Evolutionary conservation across 1,139 yeast genomes (phyloP), one percentile per base, ranked within the genome.

Genomic region (Sugiyamaella novakii): DNA sequence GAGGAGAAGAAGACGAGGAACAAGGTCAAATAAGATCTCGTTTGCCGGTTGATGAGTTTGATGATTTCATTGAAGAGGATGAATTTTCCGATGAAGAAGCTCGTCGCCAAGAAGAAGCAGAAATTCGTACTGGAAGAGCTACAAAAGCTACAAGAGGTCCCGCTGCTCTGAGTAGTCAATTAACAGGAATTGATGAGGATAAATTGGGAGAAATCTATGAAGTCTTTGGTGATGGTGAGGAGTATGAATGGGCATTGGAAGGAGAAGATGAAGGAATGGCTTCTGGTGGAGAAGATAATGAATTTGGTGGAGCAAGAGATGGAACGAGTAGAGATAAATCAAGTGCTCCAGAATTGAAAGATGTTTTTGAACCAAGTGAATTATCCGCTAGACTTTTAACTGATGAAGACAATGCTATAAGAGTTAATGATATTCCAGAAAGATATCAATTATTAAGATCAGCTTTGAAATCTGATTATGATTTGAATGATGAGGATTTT

Each of bases 241-340:
- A 91, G 65, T 92, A 92, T 68, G 97, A 88, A 54, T 92, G 98
- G 98, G 98, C 98, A 2, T 75, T 94, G 52, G 97, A 88, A 61
- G 75, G 69, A 14, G 74, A 71, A 43, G 70, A 60, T 34, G 71
- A 64, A 36, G 59, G 49, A 11, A 87, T 83, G 57, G 84, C 82
- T 52, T 69, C 71, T 33, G 71, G 65, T 28, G 66, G 60, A 3
- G 71, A 65, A 29, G 83, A 77, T 56, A 83, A 77, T 50, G 80
- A 77, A 40, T 80, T 80, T 44, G 44, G 10, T 8, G 38, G 25
- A 2, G 43, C 24, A 11, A 33, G 35, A 11, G 28, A 30, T n/a
- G 44, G 17, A 19, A 12, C 22, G 3, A 40, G 47, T 34, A 31
- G 47, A 15, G 46, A 37, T 15, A 64, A 62, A 31, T 71, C 66